Evolutionary conservation across 1,139 yeast species (phyloP), one percentile per base, ranked within the genome.

Genomic region (Geotrichum citri-aurantii): DNA sequence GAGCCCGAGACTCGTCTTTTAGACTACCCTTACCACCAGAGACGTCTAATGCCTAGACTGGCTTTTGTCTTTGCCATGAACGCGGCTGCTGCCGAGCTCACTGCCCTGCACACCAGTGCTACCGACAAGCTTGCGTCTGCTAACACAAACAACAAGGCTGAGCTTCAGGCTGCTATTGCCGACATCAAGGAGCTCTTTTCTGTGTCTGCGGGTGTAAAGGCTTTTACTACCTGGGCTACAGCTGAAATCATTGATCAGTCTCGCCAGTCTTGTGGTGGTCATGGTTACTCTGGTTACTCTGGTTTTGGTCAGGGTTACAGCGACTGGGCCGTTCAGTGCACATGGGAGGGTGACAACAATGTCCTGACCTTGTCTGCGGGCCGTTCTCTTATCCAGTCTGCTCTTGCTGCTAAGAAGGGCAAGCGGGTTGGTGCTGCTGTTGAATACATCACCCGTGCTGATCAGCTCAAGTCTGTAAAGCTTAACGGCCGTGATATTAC

Each of bases 311-410:
- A 86, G 70, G 91, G 91, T 44, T 88, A 82, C 75, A 81, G 81
- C 62, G 96, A 89, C 71, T 90, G 95, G 88, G 95, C 86, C 33
- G 96, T 89, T 51, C 96, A 89, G 76, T 88, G 95, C 75, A 89
- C 96, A 33, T 89, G 96, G 96, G 96, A 89, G 77, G 96, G 96
- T 75, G 96, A 89, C 73, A 89, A 89, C 77, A 88, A 85, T 69
- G 86, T 89, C 55, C 78, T 89, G 66, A 88, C 88, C 17, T 81
- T 88, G 73, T 84, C 88, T 60, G 83, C 89, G 64, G 96, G 96
- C 65, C 71, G 75, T 37, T 63, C 71, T 7, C 65, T 71, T 21
- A 68, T 71, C 53, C 73, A 70, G 64, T 61, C 66, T 24, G 64
- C 65, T 52, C 55, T 68, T 50, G 63, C 59, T 14, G 65, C 66